Conservation (phyloP, 2,329 filamentous ascomycete genomes). For the Fusarium agapanthi region DNA sequence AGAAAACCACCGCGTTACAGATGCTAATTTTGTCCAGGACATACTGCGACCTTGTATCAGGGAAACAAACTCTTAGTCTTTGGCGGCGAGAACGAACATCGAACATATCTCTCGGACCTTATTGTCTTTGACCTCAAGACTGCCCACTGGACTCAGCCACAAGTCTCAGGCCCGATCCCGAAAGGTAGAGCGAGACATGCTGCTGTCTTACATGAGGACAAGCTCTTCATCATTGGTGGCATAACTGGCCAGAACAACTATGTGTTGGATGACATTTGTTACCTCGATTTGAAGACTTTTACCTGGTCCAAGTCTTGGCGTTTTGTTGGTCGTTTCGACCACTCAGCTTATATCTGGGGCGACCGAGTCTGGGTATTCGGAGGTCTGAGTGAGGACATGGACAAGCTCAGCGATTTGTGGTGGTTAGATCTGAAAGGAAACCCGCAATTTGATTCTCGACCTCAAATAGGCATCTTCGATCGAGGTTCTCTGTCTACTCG, state of each 20-base stretch:
- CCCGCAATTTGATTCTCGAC: constrained; percentile 80
- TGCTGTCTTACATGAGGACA: constrained; percentile 94
- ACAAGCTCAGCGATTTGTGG: constrained; percentile 94
- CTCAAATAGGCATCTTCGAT: constrained; percentile 63
- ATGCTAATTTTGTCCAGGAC: constrained; percentile 63
- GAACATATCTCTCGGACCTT: constrained; percentile 93
- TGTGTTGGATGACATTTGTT: constrained; percentile 95
- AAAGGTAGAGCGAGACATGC: constrained; percentile 93
- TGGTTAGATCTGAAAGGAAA: constrained; percentile 95
- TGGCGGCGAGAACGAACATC: constrained; percentile 96
- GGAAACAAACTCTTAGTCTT: constrained; percentile 97
- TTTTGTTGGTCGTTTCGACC: constrained; percentile 94
- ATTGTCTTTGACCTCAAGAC: constrained; percentile 96
- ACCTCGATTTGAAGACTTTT: constrained; percentile 95
- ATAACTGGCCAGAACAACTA: constrained; percentile 92
- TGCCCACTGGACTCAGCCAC: constrained; percentile 93
- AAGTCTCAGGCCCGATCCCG: constrained; percentile 83
- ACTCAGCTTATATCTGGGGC: constrained; percentile 91
- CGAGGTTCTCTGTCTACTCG: constrained; percentile 54
- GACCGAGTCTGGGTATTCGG: constrained; percentile 97
- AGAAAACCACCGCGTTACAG: not conserved
- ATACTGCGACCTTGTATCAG: constrained; percentile 93
- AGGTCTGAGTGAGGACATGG: constrained; percentile 94
- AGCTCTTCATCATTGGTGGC: constrained; percentile 94
- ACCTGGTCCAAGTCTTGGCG: constrained; percentile 97